phyloP scores from a whole-genome alignment of 2,329 filamentous ascomycete species.

The Myriosclerotinia scirpicola region DNA sequence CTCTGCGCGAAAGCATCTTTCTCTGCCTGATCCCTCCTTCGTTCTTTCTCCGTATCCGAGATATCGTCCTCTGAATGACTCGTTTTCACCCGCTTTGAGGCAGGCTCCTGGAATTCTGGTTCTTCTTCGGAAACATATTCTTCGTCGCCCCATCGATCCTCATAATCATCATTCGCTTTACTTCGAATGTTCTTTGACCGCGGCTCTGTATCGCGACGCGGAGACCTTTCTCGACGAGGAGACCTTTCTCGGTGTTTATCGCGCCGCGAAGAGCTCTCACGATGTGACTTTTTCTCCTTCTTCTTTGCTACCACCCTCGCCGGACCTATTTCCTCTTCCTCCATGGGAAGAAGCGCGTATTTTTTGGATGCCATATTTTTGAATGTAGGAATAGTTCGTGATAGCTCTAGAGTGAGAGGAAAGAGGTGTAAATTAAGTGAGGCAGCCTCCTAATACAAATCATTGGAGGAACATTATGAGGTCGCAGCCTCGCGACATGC shows the following conservation, averaged over 20 bases:
- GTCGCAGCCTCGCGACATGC: slow-evolving; percentile 13
- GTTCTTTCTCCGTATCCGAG: slow-evolving; percentile 61
- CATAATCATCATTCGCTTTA: slow-evolving; percentile 58
- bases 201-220: slow-evolving; percentile 43
- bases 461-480: not conserved
- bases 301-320: slow-evolving; percentile 53
- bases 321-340: slow-evolving; percentile 59
- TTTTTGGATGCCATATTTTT: slow-evolving; percentile 51
- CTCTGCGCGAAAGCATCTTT: slow-evolving; percentile 78
- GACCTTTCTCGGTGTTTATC: slow-evolving; percentile 36
- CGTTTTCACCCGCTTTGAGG: slow-evolving; percentile 68
- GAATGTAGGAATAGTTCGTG: no score
- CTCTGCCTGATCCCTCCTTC: slow-evolving; percentile 69
- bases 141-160: slow-evolving; percentile 82
- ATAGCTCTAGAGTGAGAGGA: no score
- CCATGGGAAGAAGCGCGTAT: slow-evolving; percentile 68
- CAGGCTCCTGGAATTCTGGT: slow-evolving; percentile 65
- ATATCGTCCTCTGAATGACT: slow-evolving; percentile 57
- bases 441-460: not conserved
- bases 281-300: slow-evolving; percentile 43
- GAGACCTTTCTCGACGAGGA: slow-evolving; percentile 38
- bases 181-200: slow-evolving; percentile 53
- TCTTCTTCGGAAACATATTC: slow-evolving; percentile 56
- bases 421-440: not conserved
- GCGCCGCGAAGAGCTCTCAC: slow-evolving; percentile 42